phyloP scores from a whole-genome alignment of 2,329 filamentous ascomycete genomes.

The Beauveria medogensis region DNA sequence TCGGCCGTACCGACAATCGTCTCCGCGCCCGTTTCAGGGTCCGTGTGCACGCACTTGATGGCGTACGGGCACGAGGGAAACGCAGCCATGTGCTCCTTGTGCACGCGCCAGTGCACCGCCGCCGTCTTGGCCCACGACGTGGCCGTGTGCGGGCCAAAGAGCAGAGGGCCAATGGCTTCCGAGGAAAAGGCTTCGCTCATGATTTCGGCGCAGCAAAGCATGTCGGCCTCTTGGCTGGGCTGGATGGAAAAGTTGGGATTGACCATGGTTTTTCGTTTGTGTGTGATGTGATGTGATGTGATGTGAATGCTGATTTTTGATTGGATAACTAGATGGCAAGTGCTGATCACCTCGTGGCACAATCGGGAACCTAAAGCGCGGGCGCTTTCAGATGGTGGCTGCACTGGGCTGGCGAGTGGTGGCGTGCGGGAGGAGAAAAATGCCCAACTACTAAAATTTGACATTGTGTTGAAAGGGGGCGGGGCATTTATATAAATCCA shows the following conservation, averaged over 20 bases:
- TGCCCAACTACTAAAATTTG: no score
- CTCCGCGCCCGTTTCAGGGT: neutral
- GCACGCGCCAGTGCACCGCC: neutral
- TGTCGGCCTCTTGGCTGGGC: conserved; percentile 1
- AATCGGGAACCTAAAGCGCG: no score
- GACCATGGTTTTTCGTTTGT: neutral
- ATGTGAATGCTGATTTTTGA: neutral
- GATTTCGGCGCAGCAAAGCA: conserved; percentile 8
- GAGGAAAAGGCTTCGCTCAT: conserved; percentile 1
- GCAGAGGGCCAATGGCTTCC: neutral
- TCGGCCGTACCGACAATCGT: conserved; percentile 7
- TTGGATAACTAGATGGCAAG: no score
- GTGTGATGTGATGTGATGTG: neutral
- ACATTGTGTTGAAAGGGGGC: no score
- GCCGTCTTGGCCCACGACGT: neutral
- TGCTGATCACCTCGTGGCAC: no score
- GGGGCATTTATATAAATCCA: no score
- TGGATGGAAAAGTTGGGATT: conserved; percentile 5
- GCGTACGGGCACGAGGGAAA: conserved; percentile 9
- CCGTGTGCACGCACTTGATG: conserved; percentile 11
- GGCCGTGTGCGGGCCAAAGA: neutral
- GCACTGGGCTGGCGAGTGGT: no score
- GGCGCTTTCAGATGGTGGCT: no score
- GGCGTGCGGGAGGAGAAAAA: no score
- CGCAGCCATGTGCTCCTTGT: neutral